Conservation (phyloP, 805 yeast species). For the Nakazawaea peltata region DNA sequence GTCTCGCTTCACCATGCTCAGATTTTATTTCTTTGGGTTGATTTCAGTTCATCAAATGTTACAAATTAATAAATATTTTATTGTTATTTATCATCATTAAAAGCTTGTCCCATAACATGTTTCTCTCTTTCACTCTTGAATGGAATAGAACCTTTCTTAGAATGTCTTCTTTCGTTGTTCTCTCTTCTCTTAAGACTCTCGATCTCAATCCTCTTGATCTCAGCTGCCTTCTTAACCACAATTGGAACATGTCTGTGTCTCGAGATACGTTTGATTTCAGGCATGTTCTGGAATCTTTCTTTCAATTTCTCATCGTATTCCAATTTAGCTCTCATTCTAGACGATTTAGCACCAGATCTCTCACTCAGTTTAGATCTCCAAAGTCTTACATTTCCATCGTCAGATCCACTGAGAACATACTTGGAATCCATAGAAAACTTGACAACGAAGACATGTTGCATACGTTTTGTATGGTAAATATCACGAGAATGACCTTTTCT, state of each 20-base stretch:
- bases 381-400: constrained; percentile 89
- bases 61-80: background rate
- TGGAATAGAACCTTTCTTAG: constrained; percentile 53
- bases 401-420: constrained; percentile 85
- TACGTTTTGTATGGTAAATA: constrained; percentile 91
- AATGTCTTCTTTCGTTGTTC: constrained; percentile 73
- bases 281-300: constrained; percentile 92
- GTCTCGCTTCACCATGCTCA: no score
- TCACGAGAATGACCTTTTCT: constrained; percentile 90
- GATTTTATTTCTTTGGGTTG: no score
- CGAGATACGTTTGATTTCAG: constrained; percentile 83
- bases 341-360: constrained; percentile 70
- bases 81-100: constrained; percentile 32
- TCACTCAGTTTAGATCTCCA: constrained; percentile 91
- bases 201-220: constrained; percentile 71
- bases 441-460: constrained; percentile 89
- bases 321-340: constrained; percentile 71
- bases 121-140: constrained; percentile 70
- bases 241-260: constrained; percentile 90
- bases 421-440: constrained; percentile 84
- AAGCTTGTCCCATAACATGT: constrained; percentile 79
- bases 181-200: constrained; percentile 73
- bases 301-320: constrained; percentile 90
- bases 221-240: constrained; percentile 82
- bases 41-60: no score